Evolutionary conservation across 2,329 filamentous ascomycete species (phyloP), one percentile per base, ranked within the genome.

Genomic region (Aspergillus arachidicola): DNA sequence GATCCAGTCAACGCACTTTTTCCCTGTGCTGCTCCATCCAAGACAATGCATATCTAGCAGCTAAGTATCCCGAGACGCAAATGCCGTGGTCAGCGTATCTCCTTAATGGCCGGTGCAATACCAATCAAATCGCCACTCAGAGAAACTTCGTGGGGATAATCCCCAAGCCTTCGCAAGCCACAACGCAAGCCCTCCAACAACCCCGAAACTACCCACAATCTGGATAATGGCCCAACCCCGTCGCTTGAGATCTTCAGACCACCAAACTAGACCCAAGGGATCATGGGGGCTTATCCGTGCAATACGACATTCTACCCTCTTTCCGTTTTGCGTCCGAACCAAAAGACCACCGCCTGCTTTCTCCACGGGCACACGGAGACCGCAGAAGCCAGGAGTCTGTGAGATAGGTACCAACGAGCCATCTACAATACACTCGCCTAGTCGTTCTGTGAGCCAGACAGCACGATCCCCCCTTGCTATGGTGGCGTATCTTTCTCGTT

Each of bases 241-340:
- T 51, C 84, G 83, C 69, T 85, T 88, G 45, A 96, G 72, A 41
- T 87, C 85, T 23, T 90, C 87, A 3, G 87, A 86, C 66, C 93
- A 85, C 65, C 89, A 84, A 58, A 96, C 83, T 41, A 97, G 76
- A 0, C 93, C 93, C 0, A 97, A 82, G 0, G 94, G 94, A 75
- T 97, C 94, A 63, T 91, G 85, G 38, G 87, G 84, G 68, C 83
- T 82, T 55, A 84, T 68, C 23, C 78, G 64, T 4, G 71, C 56
- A 56, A 73, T 63, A 64, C 74, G 71, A 69, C 80, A 75, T 71
- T 76, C 61, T 71, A 75, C 62, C 57, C 66, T 67, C 69, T 71
- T 66, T 6, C 69, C 71, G 30, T 68, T 67, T 58, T 68, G 66
- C 6, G 70, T 59, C 28, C 67, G 71, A 41, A 76, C 63, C 12